Base-by-base conservation (phyloP, 768 basidiomycete species). In the Rhizopogon rudus region DNA sequence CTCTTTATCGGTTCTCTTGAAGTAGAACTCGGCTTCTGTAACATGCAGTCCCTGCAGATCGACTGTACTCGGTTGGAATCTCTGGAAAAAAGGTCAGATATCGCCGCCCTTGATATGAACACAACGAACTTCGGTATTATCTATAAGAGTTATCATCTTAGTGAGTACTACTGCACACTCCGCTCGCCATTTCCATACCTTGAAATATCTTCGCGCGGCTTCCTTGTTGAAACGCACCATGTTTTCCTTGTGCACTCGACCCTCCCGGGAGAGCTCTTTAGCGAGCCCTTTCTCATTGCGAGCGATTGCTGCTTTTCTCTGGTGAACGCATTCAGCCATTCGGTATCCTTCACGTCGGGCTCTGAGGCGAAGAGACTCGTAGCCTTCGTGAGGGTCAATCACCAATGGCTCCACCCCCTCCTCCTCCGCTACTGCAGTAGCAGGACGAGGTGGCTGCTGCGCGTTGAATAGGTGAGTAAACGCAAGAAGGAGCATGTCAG, bases 11-110 rank as follows among this genome's bases (percentile, higher is more conserved):
- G 87, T 85, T 6, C 65, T 57, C 65, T 94, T 90, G 1, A 87
- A 84, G 53, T 78, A 78, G 43, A 77, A 71, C 44, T 93, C 83
- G 16, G 91, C 89, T 70, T 97, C 93, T 64, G 88, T 88, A 50
- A 93, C 92, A 68, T 88, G 92, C 2, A 95, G 74, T 2, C 91
- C 91, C 67, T 95, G 92, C 33, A 94, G 71, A 68, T 95, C 92
- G 45, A 94, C 74, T 67, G 89, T 86, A 2, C 84, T 86, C 1
- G 77, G 77, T 54, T 77, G 70, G 45, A 84, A 12, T 17, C 40
- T 37, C 54, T 56, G 29, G 16, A 40, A 42, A 25, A 25, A 46
- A 43, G 22, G 50, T 31, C 50, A 43, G 14, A 44, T 2, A n/a
- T 3, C 17, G 25, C 39, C 22, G 16, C 25, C 20, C 13, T 35